phyloP scores from a whole-genome alignment of 306 rosid genomes.

The Phaseolus lunatus region DNA sequence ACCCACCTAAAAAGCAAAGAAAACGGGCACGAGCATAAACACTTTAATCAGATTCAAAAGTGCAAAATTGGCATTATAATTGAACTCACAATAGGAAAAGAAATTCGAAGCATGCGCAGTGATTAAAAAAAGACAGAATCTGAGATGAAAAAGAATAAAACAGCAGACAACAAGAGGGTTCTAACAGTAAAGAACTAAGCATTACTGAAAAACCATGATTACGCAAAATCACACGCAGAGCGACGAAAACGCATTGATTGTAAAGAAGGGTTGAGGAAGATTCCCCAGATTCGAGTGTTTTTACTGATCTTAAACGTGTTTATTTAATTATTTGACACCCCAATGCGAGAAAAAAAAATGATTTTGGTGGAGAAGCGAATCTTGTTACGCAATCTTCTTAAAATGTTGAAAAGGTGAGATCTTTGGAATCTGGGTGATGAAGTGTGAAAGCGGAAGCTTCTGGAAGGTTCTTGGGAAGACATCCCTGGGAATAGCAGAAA shows the following conservation, averaged over 20 bases:
- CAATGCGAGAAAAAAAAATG: background rate
- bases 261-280: background rate
- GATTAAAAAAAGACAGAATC: too few species aligned
- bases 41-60: constrained; percentile 6
- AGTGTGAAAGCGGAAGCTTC: background rate
- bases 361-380: background rate
- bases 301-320: background rate
- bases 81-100: background rate
- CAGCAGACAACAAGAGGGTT: background rate
- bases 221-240: constrained; percentile 15
- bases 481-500: background rate
- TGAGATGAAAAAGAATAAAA: too few species aligned
- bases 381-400: background rate
- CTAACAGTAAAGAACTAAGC: background rate
- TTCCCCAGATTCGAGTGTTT: background rate
- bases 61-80: background rate
- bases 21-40: background rate
- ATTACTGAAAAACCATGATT: background rate
- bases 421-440: background rate
- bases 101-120: background rate
- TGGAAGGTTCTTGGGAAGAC: constrained; percentile 16
- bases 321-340: background rate
- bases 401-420: background rate
- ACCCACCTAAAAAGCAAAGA: constrained; percentile 7
- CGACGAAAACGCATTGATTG: background rate